Conservation (phyloP, 148 eudicot species). For the Vaccinium macrocarpon region DNA sequence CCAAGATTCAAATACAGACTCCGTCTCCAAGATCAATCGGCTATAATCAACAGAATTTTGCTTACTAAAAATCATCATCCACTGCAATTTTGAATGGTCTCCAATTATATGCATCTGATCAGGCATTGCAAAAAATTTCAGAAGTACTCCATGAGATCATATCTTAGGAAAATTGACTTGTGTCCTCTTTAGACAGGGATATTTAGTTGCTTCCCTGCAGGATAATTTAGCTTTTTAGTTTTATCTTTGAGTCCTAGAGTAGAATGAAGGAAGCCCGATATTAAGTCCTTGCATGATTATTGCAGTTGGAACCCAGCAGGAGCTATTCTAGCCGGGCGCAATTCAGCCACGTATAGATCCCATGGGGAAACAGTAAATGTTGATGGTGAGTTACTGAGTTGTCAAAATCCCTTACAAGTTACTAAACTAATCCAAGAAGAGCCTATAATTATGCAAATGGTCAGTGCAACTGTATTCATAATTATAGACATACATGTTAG, state of each 20-base stretch:
- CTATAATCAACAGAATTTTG: not conserved
- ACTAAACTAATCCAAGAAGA: slow-evolving; percentile 6
- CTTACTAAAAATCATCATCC: not conserved
- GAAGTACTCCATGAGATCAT: not conserved
- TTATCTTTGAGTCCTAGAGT: not conserved
- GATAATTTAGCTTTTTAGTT: not conserved
- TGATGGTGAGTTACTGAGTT: slow-evolving; percentile 73
- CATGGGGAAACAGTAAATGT: slow-evolving; percentile 64
- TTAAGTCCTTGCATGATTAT: not conserved
- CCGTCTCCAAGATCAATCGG: not conserved
- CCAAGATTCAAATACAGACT: not conserved
- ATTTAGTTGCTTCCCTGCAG: not conserved
- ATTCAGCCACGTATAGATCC: slow-evolving; percentile 83
- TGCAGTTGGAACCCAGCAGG: slow-evolving; percentile 98
- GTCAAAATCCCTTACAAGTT: not conserved
- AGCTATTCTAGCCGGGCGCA: slow-evolving; percentile 82
- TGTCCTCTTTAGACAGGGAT: not conserved
- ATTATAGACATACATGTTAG: not conserved
- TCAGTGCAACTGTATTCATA: not conserved
- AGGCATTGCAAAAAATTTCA: not conserved
- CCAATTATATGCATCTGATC: not conserved
- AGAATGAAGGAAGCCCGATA: not conserved
- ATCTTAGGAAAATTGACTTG: not conserved
- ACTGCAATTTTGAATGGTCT: not conserved
- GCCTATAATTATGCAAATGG: not conserved